phyloP scores from a whole-genome alignment of 2,329 filamentous ascomycete species.

The Penicillium sp. region DNA sequence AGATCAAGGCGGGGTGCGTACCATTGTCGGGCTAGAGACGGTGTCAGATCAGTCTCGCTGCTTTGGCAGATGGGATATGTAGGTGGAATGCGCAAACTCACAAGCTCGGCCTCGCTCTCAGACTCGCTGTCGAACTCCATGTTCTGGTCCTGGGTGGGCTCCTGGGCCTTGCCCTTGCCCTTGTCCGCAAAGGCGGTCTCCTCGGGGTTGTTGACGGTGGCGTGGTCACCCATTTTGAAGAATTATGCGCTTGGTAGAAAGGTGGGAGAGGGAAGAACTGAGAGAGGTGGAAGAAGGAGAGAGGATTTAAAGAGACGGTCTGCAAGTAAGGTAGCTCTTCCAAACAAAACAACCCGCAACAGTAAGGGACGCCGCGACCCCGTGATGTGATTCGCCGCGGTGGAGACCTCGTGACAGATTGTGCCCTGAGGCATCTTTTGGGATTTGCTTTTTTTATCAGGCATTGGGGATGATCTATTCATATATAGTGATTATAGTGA shows the following conservation, averaged over 20 bases:
- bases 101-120: constrained; percentile 54
- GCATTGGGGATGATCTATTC: not conserved
- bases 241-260: constrained; percentile 1
- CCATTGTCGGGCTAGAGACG: constrained; percentile 18
- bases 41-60: not conserved
- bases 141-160: constrained; percentile 54
- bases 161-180: constrained; percentile 76
- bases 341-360: constrained; percentile 24
- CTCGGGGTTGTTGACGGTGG: constrained; percentile 38
- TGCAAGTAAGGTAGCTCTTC: constrained; percentile 21
- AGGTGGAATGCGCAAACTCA: constrained; percentile 20
- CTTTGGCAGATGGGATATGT: not conserved
- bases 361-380: constrained; percentile 19
- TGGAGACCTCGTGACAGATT: constrained; percentile 15
- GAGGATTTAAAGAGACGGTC: constrained; percentile 20
- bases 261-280: constrained; percentile 1
- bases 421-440: constrained; percentile 14
- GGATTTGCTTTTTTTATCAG: not conserved
- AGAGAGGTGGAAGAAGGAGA: constrained; percentile 7
- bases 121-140: constrained; percentile 66
- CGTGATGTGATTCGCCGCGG: constrained; percentile 18
- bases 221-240: constrained; percentile 36
- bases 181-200: constrained; percentile 55
- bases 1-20: constrained; percentile 7
- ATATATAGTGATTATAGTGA: not conserved